phyloP scores from a whole-genome alignment of 352 stramenopile species.

The Saprolegnia diclina region DNA sequence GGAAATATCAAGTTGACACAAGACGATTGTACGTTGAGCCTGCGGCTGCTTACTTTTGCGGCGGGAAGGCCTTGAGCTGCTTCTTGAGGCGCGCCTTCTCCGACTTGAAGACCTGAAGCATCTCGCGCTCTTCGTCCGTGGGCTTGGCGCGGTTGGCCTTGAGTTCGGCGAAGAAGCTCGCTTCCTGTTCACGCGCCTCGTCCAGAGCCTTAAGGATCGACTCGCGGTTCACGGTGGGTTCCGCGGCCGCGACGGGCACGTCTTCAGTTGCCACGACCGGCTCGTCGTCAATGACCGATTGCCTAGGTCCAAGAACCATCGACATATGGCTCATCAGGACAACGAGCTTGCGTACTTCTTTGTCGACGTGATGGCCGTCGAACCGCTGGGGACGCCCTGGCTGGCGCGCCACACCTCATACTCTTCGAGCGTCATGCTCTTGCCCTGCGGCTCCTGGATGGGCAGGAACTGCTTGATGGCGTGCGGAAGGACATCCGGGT shows the following conservation, averaged over 20 bases:
- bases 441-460: conserved; percentile 73
- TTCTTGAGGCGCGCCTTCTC: conserved; percentile 82
- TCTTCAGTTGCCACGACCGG: conserved; percentile 30
- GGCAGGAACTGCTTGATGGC: conserved; percentile 70
- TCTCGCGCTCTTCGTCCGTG: conserved; percentile 67
- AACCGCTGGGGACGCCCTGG: conserved; percentile 45
- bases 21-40: neutral
- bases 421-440: conserved; percentile 82
- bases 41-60: neutral
- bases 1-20: no score
- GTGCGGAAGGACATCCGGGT: conserved; percentile 70
- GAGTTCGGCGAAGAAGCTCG: conserved; percentile 66
- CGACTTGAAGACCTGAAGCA: conserved; percentile 82
- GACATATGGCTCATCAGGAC: neutral
- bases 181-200: conserved; percentile 75
- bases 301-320: conserved; percentile 4
- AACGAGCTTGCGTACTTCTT: conserved; percentile 27
- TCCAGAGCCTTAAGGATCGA: conserved; percentile 69
- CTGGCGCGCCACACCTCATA: conserved; percentile 81
- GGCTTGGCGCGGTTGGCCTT: conserved; percentile 47
- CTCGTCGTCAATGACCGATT: conserved; percentile 35
- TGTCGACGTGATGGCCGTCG: conserved; percentile 36
- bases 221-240: conserved; percentile 21
- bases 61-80: conserved; percentile 48
- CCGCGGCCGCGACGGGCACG: neutral